Evolutionary conservation across 2,329 filamentous ascomycete genomes (phyloP), one percentile per base, ranked within the genome.

Genomic region (Sporothrix sp.): DNA sequence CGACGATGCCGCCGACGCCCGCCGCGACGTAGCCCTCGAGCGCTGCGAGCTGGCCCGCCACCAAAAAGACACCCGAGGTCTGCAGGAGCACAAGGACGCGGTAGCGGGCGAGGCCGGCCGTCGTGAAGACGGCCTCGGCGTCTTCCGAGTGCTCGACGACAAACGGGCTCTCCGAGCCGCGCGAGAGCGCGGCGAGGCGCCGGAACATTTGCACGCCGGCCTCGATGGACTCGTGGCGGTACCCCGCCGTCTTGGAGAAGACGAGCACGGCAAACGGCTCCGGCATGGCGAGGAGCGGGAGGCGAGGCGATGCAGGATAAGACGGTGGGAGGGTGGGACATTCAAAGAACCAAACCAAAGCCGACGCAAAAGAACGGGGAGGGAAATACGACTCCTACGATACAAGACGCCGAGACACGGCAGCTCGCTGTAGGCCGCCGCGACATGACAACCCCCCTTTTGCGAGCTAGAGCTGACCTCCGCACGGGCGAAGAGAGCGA

Each of bases 161-260:
- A 55, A 69, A 68, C 2, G 57, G 44, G 5, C 52, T 35, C 8
- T 59, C 52, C n/a, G 59, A 52, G 10, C 1, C n/a, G 11, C 47
- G 37, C n/a, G 61, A 58, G 16, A 36, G 32, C 14, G 37, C 52
- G 23, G 61, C 66, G 5, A 68, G 62, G 6, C 53, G 54, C 47
- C 58, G 54, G 36, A 71, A 56, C 6, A 60, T 61, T 3, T 58
- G 54, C 43, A 70, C 60, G 43, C 61, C 65, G 8, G 66, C 62
- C 0, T 64, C 61, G 51, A 71, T 71, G 18, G 62, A 70, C 13
- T 57, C 61, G 52, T 71, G 69, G 39, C 68, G 64, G 51, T 65
- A 70, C 4, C 54, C 63, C 0, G 58, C 54, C 5, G 68, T 70
- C 53, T 66, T 67, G 54, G 61, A 66, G 52, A 71, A 68, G 53